Percentiles rank a stretch among this genome's conserved stretches.
phyloP scores from a whole-genome alignment of 371 early-diverging fungal species.

The Fennellomyces sp. region DNA sequence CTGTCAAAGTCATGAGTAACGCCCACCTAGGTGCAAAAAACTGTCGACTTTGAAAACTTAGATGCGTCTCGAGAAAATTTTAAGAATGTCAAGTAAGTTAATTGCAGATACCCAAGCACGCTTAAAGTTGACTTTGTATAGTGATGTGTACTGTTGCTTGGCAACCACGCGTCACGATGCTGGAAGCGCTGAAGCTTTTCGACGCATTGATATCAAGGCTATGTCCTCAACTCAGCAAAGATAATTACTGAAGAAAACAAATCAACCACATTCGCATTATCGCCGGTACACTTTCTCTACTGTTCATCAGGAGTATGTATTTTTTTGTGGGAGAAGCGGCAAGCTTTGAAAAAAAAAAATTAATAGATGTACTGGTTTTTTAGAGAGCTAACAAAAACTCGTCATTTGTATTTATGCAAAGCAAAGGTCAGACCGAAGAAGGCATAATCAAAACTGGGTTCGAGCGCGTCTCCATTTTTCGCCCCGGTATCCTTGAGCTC shows the following conservation, averaged over 20 bases:
- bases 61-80: constrained; percentile 39
- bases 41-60: constrained; percentile 50
- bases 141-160: constrained; percentile 68
- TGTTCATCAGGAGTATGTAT: constrained; percentile 66
- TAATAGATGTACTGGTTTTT: no score
- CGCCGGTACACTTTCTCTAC: constrained; percentile 67
- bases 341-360: no score
- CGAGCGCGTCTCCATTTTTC: constrained; percentile 63
- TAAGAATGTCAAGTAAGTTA: constrained; percentile 43
- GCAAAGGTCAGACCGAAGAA: constrained; percentile 80
- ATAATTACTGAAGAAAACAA: constrained; percentile 63
- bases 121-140: no score
- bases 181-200: constrained; percentile 69
- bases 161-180: constrained; percentile 71
- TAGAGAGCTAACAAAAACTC: constrained; percentile 64
- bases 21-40: constrained; percentile 52
- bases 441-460: constrained; percentile 65
- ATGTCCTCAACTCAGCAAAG: constrained; percentile 69
- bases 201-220: constrained; percentile 77
- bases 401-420: constrained; percentile 65
- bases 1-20: no score
- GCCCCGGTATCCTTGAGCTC: constrained; percentile 65
- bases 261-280: constrained; percentile 13
- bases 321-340: no score
- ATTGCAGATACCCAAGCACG: no score